phyloP scores from a whole-genome alignment of 805 yeast genomes.

The Saitoella complicata region DNA sequence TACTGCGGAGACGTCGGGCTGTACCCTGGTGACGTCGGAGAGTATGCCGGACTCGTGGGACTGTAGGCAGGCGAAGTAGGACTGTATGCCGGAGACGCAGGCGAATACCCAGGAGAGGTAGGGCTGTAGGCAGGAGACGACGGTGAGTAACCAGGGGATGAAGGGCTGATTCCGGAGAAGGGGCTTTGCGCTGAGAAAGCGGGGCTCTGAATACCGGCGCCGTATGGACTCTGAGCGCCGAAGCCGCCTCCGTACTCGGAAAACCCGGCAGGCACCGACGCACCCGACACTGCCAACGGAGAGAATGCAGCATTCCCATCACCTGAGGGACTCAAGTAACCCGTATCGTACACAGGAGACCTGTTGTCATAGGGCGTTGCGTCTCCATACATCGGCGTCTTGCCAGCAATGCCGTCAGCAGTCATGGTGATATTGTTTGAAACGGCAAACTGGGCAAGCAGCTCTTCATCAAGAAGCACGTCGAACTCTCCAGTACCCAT shows the following conservation, averaged over 20 bases:
- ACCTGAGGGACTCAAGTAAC: conserved; percentile 47
- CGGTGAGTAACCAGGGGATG: conserved; percentile 50
- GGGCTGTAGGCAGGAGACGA: conserved; percentile 59
- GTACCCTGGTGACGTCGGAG: conserved; percentile 48
- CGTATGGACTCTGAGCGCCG: conserved; percentile 35
- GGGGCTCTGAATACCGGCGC: conserved; percentile 39
- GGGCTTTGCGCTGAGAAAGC: conserved; percentile 66
- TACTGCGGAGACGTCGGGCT: conserved; percentile 61
- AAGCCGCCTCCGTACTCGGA: conserved; percentile 72
- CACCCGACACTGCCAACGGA: conserved; percentile 78
- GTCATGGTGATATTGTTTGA: conserved; percentile 25
- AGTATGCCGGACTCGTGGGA: conserved; percentile 58
- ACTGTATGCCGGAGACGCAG: conserved; percentile 62
- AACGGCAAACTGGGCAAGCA: conserved; percentile 29
- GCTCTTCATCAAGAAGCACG: conserved; percentile 81
- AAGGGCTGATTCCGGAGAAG: conserved; percentile 49
- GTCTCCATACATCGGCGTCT: conserved; percentile 34
- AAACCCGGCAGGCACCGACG: conserved; percentile 65
- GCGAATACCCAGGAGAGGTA: conserved; percentile 58
- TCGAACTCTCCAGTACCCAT: conserved; percentile 97
- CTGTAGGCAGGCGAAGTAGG: conserved; percentile 72
- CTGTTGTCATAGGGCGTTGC: conserved; percentile 78
- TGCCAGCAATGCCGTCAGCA: conserved; percentile 3
- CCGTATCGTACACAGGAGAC: conserved; percentile 48
- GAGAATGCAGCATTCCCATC: conserved; percentile 56